Evolutionary conservation across 139 green algal genomes (phyloP).

Genomic region (Chlamydomonas eustigma): DNA sequence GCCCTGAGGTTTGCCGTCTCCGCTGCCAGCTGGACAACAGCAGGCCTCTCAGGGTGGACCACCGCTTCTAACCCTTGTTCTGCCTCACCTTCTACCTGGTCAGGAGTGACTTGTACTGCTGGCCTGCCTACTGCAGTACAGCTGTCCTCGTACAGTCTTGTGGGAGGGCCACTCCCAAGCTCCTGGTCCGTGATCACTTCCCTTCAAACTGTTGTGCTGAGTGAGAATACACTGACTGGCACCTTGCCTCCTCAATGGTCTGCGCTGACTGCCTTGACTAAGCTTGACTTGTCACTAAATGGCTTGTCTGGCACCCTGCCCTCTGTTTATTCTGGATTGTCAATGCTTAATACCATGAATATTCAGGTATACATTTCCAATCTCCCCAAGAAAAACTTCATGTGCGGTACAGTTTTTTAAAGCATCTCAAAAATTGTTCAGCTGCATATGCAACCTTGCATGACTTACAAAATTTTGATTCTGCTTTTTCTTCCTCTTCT

Average conservation of each 20-base stretch:
- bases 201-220: slow-evolving; percentile 10
- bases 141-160: neutral
- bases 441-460: too few species aligned
- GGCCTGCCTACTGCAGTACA: neutral
- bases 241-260: neutral
- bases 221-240: slow-evolving; percentile 10
- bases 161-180: neutral
- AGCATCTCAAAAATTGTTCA: too few species aligned
- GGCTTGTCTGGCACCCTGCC: slow-evolving; percentile 1
- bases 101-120: neutral
- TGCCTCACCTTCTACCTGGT: neutral
- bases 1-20: neutral
- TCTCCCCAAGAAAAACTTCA: too few species aligned
- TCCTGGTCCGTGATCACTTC: neutral
- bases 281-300: slow-evolving; percentile 8
- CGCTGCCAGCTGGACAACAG: neutral
- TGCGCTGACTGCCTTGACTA: neutral
- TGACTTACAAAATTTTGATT: too few species aligned
- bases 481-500: too few species aligned
- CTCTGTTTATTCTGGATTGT: neutral
- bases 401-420: too few species aligned
- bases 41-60: neutral
- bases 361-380: too few species aligned
- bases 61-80: neutral
- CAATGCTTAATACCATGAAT: neutral